Conservation (phyloP, 1,139 yeast genomes). For the Nakaseomyces uthaithaninus region DNA sequence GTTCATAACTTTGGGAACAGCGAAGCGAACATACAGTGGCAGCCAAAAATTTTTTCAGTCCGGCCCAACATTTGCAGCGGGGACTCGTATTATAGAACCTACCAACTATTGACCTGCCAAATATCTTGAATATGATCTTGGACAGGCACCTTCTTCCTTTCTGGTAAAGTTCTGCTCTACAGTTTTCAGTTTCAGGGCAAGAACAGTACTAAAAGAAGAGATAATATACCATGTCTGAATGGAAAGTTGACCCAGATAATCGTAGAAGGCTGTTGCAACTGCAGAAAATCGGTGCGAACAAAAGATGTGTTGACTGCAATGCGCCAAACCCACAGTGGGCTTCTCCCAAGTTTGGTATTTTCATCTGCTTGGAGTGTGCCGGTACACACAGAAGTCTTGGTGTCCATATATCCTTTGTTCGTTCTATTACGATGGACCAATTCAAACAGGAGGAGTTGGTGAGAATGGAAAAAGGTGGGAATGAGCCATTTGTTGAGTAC, state of each 20-base stretch:
- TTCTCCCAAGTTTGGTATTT: constrained; percentile 92
- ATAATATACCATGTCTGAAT: constrained; percentile 34
- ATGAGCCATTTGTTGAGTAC: constrained; percentile 62
- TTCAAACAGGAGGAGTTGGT: constrained; percentile 85
- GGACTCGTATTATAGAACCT: too few species aligned
- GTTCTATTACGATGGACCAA: constrained; percentile 96
- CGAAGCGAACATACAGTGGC: too few species aligned
- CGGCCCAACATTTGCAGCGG: too few species aligned
- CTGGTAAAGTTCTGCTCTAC: too few species aligned
- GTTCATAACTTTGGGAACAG: too few species aligned
- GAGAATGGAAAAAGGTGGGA: constrained; percentile 94
- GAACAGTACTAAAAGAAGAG: background rate
- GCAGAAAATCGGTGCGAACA: constrained; percentile 76
- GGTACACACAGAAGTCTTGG: constrained; percentile 95
- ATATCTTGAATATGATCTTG: too few species aligned
- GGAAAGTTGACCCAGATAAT: constrained; percentile 88
- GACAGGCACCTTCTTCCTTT: too few species aligned
- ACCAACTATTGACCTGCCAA: too few species aligned
- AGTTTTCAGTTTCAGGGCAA: background rate
- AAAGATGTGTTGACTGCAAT: constrained; percentile 86
- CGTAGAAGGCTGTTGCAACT: constrained; percentile 71
- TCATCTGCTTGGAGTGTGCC: constrained; percentile 95
- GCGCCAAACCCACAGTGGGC: constrained; percentile 99
- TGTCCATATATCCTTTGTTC: constrained; percentile 91
- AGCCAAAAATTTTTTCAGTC: too few species aligned